Base-by-base conservation (phyloP, 192 early-diverging fungal species). In the Chytriomyces sp. region DNA sequence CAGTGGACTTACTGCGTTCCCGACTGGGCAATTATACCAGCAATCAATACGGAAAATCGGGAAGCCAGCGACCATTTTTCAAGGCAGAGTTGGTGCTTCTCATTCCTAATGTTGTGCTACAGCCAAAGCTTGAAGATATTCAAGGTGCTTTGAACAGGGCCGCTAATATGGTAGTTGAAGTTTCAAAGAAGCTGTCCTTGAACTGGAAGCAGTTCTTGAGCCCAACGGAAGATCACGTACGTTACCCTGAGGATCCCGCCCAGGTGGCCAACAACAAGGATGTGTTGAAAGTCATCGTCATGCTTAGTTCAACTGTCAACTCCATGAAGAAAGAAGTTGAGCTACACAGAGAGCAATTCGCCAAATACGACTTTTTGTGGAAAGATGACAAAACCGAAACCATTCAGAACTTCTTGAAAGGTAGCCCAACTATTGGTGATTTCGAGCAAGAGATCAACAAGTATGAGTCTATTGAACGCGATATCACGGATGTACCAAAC, bases 241-340 rank as follows among this genome's bases (percentile, higher is more conserved):
- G 77, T 3, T 77, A 72, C 12, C 82, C 86, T 2, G 87, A 88
- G 76, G 85, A 88, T 74, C 86, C 79, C 28, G 75, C 85, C 8
- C 87, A 88, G 74, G 84, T 88, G n/a, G 80, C 87, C 28, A 88
- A 87, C 72, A 88, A 88, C 84, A 88, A 88, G 61, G 87, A 88
- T 59, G 84, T 88, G 4, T 53, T 84, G 39, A 88, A 88, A 54
- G 85, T 85, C 8, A 77, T 84, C 22, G 77, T 84, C 60, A 84
- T 81, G 39, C 70, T 88, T 2, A 78, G 73, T 52, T 81, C 84
- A 1, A 84, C 86, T 5, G 84, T 88, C 30, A 88, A 85, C 61
- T 85, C 84, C 17, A 85, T 88, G 82, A 88, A 86, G 55, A 88
- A 88, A 52, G 87, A 88, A 39, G 82, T 88, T 39, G 87, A 88